Percentiles rank a stretch among this genome's conserved stretches.
phyloP scores from a whole-genome alignment of 805 yeast species.

The Candida berthetii region DNA sequence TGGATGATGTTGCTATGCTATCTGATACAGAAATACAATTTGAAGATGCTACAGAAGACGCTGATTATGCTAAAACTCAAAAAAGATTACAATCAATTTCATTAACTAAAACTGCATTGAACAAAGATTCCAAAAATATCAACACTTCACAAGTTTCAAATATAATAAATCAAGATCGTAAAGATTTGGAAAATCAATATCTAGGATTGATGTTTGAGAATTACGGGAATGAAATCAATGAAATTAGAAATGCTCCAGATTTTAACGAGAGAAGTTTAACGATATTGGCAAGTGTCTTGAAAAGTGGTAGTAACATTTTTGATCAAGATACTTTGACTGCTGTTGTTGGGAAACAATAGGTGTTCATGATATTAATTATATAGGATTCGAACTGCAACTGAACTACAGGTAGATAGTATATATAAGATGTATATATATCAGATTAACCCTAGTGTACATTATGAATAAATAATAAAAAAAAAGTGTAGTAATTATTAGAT shows the following conservation, averaged over 20 bases:
- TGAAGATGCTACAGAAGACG: slow-evolving; percentile 11
- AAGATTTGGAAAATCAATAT: slow-evolving; percentile 42
- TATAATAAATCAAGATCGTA: slow-evolving; percentile 23
- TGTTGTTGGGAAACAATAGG: not conserved
- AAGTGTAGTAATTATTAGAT: too few species aligned
- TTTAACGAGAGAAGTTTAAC: slow-evolving; percentile 50
- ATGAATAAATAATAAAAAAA: too few species aligned
- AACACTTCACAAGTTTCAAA: slow-evolving; percentile 24
- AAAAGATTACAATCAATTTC: slow-evolving; percentile 13
- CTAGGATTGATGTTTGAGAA: slow-evolving; percentile 48
- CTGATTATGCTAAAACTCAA: slow-evolving; percentile 8
- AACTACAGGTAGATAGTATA: too few species aligned
- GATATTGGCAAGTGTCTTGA: slow-evolving; percentile 4
- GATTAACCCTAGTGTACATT: too few species aligned
- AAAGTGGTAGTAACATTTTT: slow-evolving; percentile 1
- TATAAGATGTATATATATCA: too few species aligned
- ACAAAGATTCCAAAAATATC: slow-evolving; percentile 19
- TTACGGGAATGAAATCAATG: slow-evolving; percentile 57
- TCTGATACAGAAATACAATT: slow-evolving; percentile 25
- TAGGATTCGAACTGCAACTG: too few species aligned
- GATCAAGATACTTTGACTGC: slow-evolving; percentile 1
- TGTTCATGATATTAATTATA: too few species aligned
- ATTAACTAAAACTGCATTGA: slow-evolving; percentile 28
- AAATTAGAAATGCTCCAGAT: slow-evolving; percentile 56
- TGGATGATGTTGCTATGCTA: slow-evolving; percentile 16